phyloP scores from a whole-genome alignment of 129 eudicot species.

The Arctium minus region DNA sequence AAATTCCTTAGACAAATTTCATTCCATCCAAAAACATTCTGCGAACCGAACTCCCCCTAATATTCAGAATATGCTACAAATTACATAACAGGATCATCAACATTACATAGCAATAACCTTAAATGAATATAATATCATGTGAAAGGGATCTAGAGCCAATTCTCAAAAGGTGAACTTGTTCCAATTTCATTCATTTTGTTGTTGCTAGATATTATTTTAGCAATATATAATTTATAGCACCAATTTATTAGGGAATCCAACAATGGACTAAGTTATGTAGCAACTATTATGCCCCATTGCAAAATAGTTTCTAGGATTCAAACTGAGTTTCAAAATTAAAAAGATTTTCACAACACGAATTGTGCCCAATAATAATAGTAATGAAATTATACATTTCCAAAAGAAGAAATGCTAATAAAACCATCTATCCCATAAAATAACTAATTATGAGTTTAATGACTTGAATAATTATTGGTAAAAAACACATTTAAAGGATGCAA shows the following conservation, averaged over 20 bases:
- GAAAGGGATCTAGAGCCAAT: neutral
- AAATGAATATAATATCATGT: neutral
- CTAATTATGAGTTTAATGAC: neutral
- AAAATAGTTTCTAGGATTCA: neutral
- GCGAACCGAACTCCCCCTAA: no score
- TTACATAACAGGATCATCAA: neutral
- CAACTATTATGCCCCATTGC: neutral
- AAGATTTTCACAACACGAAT: neutral
- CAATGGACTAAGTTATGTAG: neutral
- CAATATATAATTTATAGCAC: neutral
- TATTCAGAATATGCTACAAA: neutral
- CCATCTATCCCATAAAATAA: neutral
- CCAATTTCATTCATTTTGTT: neutral
- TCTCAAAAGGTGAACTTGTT: neutral
- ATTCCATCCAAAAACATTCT: no score
- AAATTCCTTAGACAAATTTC: no score
- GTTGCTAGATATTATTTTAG: neutral
- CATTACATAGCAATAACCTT: neutral
- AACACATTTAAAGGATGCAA: neutral
- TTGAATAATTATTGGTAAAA: neutral
- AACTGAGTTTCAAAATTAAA: neutral
- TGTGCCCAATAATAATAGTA: neutral
- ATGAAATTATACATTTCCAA: neutral
- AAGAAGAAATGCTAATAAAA: neutral
- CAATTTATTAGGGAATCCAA: neutral